A percentile compares a stretch with the other conserved stretches of the same genome.
Conservation (phyloP, 2,329 filamentous ascomycete species). For the Davidsoniella virescens region DNA sequence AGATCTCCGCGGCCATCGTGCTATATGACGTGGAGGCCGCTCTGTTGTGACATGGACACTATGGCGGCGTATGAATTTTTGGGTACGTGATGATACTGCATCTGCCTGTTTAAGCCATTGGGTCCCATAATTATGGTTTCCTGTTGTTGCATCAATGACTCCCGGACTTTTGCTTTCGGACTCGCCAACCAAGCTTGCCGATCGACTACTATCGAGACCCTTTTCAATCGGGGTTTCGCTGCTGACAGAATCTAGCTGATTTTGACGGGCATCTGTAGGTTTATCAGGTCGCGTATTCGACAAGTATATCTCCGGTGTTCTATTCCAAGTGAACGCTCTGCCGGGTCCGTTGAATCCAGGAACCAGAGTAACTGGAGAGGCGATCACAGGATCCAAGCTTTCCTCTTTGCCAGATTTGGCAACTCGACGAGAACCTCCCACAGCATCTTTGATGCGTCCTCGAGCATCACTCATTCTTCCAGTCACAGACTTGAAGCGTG, state of each 20-base stretch:
- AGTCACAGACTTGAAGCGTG: slow-evolving; percentile 63
- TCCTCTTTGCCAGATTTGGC: slow-evolving; percentile 40
- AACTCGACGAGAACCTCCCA: slow-evolving; percentile 44
- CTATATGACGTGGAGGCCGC: slow-evolving; percentile 31
- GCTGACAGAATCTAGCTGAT: neutral
- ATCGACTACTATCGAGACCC: neutral
- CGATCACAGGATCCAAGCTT: slow-evolving; percentile 20
- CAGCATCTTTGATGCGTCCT: slow-evolving; percentile 71
- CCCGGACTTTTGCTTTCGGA: neutral
- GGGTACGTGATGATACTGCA: slow-evolving; percentile 4
- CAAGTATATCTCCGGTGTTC: slow-evolving; percentile 44
- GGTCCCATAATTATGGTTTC: neutral
- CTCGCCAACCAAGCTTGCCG: slow-evolving; percentile 7
- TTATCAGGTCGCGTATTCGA: slow-evolving; percentile 10
- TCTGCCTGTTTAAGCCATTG: slow-evolving; percentile 6
- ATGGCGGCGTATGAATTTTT: slow-evolving; percentile 40
- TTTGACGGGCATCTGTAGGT: neutral
- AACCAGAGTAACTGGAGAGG: slow-evolving; percentile 12
- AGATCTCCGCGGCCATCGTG: slow-evolving; percentile 52
- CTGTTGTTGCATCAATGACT: neutral
- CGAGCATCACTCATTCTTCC: slow-evolving; percentile 66
- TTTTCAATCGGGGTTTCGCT: neutral
- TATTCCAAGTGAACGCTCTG: slow-evolving; percentile 47
- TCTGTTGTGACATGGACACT: slow-evolving; percentile 27
- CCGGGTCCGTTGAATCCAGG: slow-evolving; percentile 4